A percentile compares a stretch with the other conserved stretches of the same genome.
These are phyloP conservation scores for Suillus weaverae DNA, from an alignment of 768 basidiomycete species.

Conservation along the genomic window DNA sequence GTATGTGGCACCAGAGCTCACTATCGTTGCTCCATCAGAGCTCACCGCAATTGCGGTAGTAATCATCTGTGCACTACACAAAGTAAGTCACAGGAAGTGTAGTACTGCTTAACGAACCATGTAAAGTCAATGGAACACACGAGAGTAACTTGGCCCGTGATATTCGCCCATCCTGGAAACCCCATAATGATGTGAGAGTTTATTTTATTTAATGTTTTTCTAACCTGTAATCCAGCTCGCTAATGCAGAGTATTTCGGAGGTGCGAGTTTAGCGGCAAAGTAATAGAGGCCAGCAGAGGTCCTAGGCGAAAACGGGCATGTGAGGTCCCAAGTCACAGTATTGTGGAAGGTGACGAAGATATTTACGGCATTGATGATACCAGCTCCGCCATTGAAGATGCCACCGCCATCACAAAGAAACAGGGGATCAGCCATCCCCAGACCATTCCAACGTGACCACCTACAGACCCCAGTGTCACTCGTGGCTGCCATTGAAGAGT, in stretches of 20 bases:
- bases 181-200: conserved; percentile 17
- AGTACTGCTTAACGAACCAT: conserved; percentile 39
- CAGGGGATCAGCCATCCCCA: conserved; percentile 77
- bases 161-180: conserved; percentile 67
- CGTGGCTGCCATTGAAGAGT: neutral
- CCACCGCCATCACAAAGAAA: conserved; percentile 65
- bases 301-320: conserved; percentile 31
- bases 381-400: conserved; percentile 72
- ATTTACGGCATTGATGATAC: conserved; percentile 72
- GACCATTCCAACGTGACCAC: conserved; percentile 76
- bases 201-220: neutral
- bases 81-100: neutral
- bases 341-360: neutral
- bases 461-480: conserved; percentile 29
- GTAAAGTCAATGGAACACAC: conserved; percentile 78
- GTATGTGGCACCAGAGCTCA: conserved; percentile 63
- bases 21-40: conserved; percentile 50
- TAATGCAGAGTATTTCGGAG: conserved; percentile 57
- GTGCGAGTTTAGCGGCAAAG: conserved; percentile 74
- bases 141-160: conserved; percentile 68
- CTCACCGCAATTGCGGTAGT: conserved; percentile 65
- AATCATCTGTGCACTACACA: conserved; percentile 69
- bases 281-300: conserved; percentile 81
- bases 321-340: neutral
- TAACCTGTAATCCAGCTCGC: conserved; percentile 63